Evolutionary conservation across 2,329 filamentous ascomycete species (phyloP), one percentile per base, ranked within the genome.

Genomic region (Sodiomyces alkalinus): DNA sequence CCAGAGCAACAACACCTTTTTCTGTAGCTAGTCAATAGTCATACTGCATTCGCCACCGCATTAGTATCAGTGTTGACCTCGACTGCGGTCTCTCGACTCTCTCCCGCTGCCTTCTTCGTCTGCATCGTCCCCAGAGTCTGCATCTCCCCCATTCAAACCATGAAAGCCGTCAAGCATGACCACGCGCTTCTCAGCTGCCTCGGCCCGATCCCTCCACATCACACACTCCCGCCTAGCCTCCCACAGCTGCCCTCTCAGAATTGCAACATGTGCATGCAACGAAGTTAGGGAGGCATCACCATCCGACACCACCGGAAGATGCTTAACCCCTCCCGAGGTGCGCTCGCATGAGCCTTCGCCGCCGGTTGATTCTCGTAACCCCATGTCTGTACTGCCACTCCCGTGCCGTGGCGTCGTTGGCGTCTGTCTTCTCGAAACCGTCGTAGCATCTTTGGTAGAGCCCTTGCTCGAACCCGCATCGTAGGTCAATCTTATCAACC

Each of bases 131-230:
- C n/a, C 6, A n/a, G 15, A 3, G 9, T 16, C 19, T 7, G 42
- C 28, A 54, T 48, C 2, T 39, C 45, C 26, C 45, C 44, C 18
- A 58, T 22, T 15, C 46, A 45, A 10, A 42, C 34, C 4, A 51
- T 53, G 33, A n/a, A 63, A 58, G 22, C 48, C 45, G 41, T 67
- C 55, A 33, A 66, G 58, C 15, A 60, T 54, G 4, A 55, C 51
- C 12, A 73, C 42, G 27, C 62, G 55, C 34, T 49, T 55, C 48
- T 77, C 70, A 0, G 69, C 68, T 4, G 56, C 52, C 39, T 69
- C 58, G 0, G 72, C 72, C 18, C 67, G 53, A 18, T 53, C 55
- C 36, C 55, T 62, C 72, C 71, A 77, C 35, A 49, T 55, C 17
- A 49, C 40, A 19, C 51, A 43, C 26, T 67, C 61, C 19, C 48